These are phyloP conservation scores for Solanum corneliomulleri DNA, from an alignment of 257 asterid species.

Conservation along the genomic window DNA sequence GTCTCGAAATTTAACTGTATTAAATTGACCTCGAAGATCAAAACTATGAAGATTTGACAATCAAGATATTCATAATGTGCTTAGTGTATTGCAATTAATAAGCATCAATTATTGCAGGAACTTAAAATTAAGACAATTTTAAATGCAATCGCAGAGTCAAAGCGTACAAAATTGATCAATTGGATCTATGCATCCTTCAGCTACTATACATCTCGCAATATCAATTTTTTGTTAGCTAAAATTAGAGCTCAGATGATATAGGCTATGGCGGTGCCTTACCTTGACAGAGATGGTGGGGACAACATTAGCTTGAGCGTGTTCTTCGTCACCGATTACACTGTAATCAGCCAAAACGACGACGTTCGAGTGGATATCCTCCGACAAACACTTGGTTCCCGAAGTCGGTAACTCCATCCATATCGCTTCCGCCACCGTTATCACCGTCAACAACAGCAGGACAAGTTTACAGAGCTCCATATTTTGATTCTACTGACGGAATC, in stretches of 20 bases:
- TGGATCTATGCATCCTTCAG: not conserved
- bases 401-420: slow-evolving; percentile 68
- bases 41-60: not conserved
- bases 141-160: not conserved
- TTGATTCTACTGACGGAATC: not conserved
- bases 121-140: not conserved
- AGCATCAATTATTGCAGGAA: not conserved
- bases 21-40: not conserved
- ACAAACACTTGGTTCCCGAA: slow-evolving; percentile 65
- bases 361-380: slow-evolving; percentile 57
- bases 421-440: slow-evolving; percentile 31
- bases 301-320: slow-evolving; percentile 20
- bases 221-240: not conserved
- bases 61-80: not conserved
- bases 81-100: not conserved
- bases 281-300: slow-evolving; percentile 55
- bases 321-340: slow-evolving; percentile 44
- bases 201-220: not conserved
- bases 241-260: not conserved
- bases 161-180: not conserved
- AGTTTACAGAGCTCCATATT: not conserved
- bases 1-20: not conserved
- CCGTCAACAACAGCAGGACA: slow-evolving; percentile 11
- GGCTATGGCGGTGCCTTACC: slow-evolving; percentile 18
- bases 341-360: slow-evolving; percentile 77